Percentiles rank a stretch among this genome's conserved stretches.
Evolutionary conservation across 176 grass and related monocot genomes (phyloP).

Genomic region (Pontederia crassipes): DNA sequence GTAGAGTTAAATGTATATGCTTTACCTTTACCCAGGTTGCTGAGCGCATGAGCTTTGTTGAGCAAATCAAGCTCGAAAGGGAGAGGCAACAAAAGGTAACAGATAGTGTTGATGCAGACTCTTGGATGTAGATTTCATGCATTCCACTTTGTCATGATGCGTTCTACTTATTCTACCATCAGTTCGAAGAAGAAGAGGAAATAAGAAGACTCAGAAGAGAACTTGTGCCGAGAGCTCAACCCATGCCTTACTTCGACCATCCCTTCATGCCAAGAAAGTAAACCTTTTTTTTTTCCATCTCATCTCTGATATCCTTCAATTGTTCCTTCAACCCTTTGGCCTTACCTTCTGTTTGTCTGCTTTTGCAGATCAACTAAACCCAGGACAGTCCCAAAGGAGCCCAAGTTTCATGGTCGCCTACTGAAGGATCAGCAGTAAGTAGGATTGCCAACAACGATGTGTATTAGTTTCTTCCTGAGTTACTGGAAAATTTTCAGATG

Average conservation of each 20-base stretch:
- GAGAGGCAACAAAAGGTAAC: conserved; percentile 11
- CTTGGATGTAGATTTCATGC: neutral
- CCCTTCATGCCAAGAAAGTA: conserved; percentile 9
- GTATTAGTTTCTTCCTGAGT: too few relatives aligned
- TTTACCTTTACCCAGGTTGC: conserved; percentile 4
- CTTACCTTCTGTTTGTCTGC: too few relatives aligned
- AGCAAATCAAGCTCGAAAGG: conserved; percentile 11
- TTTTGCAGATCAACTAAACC: conserved; percentile 9
- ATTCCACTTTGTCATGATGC: too few relatives aligned
- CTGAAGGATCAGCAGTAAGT: neutral
- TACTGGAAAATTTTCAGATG: too few relatives aligned
- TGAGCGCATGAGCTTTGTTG: conserved; percentile 5
- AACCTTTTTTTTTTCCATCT: neutral
- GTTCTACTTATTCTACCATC: neutral
- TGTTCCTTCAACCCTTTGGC: too few relatives aligned
- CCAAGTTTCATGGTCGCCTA: neutral
- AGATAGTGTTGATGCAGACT: too few relatives aligned
- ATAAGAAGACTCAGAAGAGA: conserved; percentile 11
- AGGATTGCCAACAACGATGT: too few relatives aligned
- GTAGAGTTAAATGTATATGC: too few relatives aligned
- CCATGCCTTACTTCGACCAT: conserved; percentile 13
- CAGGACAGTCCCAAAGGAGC: conserved; percentile 8
- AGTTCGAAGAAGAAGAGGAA: conserved; percentile 16
- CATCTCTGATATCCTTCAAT: too few relatives aligned
- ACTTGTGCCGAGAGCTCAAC: conserved; percentile 13